phyloP scores from a whole-genome alignment of 306 rosid genomes.

The Canavalia ensiformis region DNA sequence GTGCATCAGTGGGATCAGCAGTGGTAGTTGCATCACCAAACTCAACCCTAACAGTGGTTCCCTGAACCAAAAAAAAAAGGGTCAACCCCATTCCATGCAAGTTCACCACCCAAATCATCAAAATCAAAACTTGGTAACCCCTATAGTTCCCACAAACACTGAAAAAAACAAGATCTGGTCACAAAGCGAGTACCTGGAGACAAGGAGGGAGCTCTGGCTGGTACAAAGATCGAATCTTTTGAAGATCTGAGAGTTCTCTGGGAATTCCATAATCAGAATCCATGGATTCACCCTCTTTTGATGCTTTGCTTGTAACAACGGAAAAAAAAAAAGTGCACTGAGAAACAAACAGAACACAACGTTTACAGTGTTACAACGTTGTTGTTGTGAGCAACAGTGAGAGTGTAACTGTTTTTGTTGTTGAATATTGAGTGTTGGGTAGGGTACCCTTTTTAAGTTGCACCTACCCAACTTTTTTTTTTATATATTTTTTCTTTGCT shows the following conservation, averaged over 20 bases:
- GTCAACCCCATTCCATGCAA: slow-evolving; percentile 37
- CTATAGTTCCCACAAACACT: neutral
- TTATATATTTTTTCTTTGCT: slow-evolving; percentile 16
- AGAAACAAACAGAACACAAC: slow-evolving; percentile 20
- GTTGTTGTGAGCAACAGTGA: slow-evolving; percentile 1
- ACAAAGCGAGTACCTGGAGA: slow-evolving; percentile 42
- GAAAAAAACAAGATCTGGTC: slow-evolving; percentile 37
- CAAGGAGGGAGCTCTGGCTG: slow-evolving; percentile 90
- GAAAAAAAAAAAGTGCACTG: neutral
- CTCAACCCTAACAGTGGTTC: slow-evolving; percentile 95
- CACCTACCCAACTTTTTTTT: slow-evolving; percentile 11
- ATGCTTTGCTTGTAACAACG: neutral
- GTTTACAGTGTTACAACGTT: slow-evolving; percentile 4
- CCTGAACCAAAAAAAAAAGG: slow-evolving; percentile 59
- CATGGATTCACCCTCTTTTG: slow-evolving; percentile 40
- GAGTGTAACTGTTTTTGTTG: slow-evolving; percentile 37
- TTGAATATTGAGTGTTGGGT: neutral
- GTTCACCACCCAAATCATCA: slow-evolving; percentile 14
- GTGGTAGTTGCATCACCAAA: slow-evolving; percentile 88
- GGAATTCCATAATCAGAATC: slow-evolving; percentile 96
- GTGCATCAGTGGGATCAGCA: slow-evolving; percentile 79
- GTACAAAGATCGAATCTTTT: slow-evolving; percentile 76
- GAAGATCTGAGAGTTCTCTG: slow-evolving; percentile 92
- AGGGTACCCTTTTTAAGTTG: slow-evolving; percentile 35
- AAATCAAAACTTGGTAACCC: neutral